Conservation (phyloP, 106 monocot genomes). For the Vanilla planifolia region DNA sequence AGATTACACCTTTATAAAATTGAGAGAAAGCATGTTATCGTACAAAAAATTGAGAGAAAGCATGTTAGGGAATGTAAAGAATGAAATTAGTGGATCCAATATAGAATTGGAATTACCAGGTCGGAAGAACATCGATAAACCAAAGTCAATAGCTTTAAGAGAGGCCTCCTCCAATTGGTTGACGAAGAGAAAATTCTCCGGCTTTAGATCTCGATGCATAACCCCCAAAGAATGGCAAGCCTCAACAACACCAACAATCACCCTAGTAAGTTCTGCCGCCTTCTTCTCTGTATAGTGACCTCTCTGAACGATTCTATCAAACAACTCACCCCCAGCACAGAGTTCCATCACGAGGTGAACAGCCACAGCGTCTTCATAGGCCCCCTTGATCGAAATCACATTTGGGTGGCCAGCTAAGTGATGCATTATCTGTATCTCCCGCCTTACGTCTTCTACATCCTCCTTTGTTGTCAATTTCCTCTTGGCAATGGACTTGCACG, state of each 20-base stretch:
- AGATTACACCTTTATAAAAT: too few relatives aligned
- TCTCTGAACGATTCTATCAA: conserved; percentile 21
- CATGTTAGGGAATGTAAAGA: too few relatives aligned
- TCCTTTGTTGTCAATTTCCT: conserved; percentile 9
- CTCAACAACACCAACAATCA: conserved; percentile 21
- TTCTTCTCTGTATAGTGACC: conserved; percentile 22
- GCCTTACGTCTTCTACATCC: conserved; percentile 21
- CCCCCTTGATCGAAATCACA: conserved; percentile 14
- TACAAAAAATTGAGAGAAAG: too few relatives aligned
- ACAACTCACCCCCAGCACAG: conserved; percentile 20
- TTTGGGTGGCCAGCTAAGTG: conserved; percentile 18
- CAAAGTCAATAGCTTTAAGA: conserved; percentile 21
- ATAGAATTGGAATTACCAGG: conserved; percentile 11
- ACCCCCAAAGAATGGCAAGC: conserved; percentile 26
- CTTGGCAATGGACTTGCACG: conserved; percentile 25
- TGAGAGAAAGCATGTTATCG: too few relatives aligned
- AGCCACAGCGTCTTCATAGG: conserved; percentile 21
- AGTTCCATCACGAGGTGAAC: conserved; percentile 25
- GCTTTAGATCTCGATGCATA: conserved; percentile 26
- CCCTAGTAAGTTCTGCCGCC: conserved; percentile 20
- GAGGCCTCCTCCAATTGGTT: conserved; percentile 10
- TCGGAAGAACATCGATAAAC: conserved; percentile 17
- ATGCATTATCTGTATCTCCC: conserved; percentile 30
- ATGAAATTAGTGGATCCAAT: neutral
- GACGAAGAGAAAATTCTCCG: conserved; percentile 23